Percentiles rank a stretch among this genome's conserved stretches.
Evolutionary conservation across 352 stramenopile genomes (phyloP).

Genomic region (Peronospora belbahrii): DNA sequence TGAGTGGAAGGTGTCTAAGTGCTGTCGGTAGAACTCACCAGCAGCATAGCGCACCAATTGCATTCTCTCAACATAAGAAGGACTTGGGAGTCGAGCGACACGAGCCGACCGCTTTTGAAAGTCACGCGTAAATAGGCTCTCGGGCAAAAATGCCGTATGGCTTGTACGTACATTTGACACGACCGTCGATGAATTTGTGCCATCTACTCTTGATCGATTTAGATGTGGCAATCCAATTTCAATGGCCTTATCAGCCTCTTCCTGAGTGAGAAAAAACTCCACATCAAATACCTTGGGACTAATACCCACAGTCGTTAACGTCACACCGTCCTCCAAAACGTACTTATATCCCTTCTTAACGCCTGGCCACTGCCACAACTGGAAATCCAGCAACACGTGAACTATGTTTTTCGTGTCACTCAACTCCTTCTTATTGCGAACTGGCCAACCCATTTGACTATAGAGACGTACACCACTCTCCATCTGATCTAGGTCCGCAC

Average conservation of each 20-base stretch:
- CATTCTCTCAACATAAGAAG: constrained; percentile 58
- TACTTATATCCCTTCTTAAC: constrained; percentile 77
- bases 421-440: constrained; percentile 45
- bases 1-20: constrained; percentile 80
- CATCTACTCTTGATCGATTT: constrained; percentile 63
- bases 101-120: constrained; percentile 56
- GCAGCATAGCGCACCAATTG: constrained; percentile 73
- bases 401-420: constrained; percentile 48
- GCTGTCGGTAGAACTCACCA: constrained; percentile 79
- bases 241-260: constrained; percentile 53
- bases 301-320: constrained; percentile 59
- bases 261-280: constrained; percentile 49
- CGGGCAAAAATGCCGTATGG: constrained; percentile 70
- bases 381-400: constrained; percentile 75
- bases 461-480: constrained; percentile 67
- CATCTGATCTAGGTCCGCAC: constrained; percentile 57
- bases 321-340: constrained; percentile 57
- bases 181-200: constrained; percentile 51
- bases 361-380: constrained; percentile 78
- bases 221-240: constrained; percentile 40
- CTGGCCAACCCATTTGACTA: constrained; percentile 54
- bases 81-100: constrained; percentile 59
- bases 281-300: constrained; percentile 73
- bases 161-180: constrained; percentile 64
- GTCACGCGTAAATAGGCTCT: constrained; percentile 59